Base-by-base conservation (phyloP, 2,329 filamentous ascomycete species). In the Claviceps quebecensis region DNA sequence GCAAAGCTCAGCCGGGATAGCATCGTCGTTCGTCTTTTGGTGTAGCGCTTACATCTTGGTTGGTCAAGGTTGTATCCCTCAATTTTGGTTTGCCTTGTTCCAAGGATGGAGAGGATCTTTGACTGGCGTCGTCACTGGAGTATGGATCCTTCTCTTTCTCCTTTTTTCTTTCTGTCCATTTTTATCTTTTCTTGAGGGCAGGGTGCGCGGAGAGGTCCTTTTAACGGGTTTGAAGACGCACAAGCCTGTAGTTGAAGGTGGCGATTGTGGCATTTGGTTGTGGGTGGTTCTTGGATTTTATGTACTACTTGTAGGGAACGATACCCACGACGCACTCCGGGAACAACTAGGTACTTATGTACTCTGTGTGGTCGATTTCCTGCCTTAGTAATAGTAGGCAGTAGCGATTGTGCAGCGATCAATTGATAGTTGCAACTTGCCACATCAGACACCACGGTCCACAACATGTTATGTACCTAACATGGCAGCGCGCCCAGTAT, bases 281-380 rank as follows among this genome's bases (percentile, higher is more conserved):
- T 22, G 36, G 38, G 43, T 4, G 3, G 29, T 45, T 44, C 44
- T 52, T 47, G 47, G 37, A 34, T 50, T 45, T 38, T 38, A 23
- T 55, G 48, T 53, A 6, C 19, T 19, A 19, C 19, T 53, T 53
- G 44, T 49, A 47, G 17, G 38, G 26, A 38, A 53, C 49, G 51
- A 55, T 55, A 55, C 51, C 53, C 53, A 43, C 37, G 50, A 50
- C 40, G 51, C 40, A 51, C 36, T 45, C 48, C 36, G 23, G 39
- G 50, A 46, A 26, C 47, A 47, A 48, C 47, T 48, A 16, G 11
- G 8, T 45, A 36, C 26, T 23, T 26, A 26, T 26, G 23, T 26
- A 26, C 23, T 26, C 23, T 7, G 23, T 29, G 26, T 29, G 26
- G 8, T 9, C 9, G 8, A 29, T 29, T 29, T 9, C 8, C 26